Base-by-base conservation (phyloP, 140 eudicot genomes). In the Cichorium intybus region DNA sequence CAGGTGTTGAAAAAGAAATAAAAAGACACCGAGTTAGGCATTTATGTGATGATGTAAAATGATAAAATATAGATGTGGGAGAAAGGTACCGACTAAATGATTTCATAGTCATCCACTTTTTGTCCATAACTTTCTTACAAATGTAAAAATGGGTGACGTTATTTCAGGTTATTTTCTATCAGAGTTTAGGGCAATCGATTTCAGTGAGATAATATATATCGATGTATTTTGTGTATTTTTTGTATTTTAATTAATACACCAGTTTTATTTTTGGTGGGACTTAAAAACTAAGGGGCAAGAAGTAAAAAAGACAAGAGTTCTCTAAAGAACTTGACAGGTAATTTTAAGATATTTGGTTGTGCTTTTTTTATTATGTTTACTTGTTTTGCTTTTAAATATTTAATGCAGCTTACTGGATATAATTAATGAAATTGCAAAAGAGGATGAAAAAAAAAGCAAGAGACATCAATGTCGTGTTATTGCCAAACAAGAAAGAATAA, bases 371-470 rank as follows among this genome's bases (percentile, higher is more conserved):
- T n/a, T n/a, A n/a, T n/a, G n/a, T n/a, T n/a, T n/a, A n/a, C n/a
- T n/a, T n/a, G n/a, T n/a, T n/a, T n/a, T n/a, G n/a, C n/a, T n/a
- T n/a, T n/a, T n/a, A n/a, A n/a, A n/a, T n/a, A n/a, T n/a, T n/a
- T n/a, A n/a, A n/a, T n/a, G n/a, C n/a, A 87, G 95, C 77, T 69
- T 87, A 57, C 79, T 82, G 12, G 84, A 87, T 62, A 81, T 87
- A 57, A 61, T 87, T 26, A 63, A 87, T 54, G 88, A n/a, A n/a
- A n/a, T n/a, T n/a, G n/a, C n/a, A n/a, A n/a, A n/a, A n/a, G n/a
- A n/a, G n/a, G n/a, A n/a, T 49, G 88, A 81, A 74, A 84, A 45
- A n/a, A 87, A 84, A 56, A 61, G 82, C 6, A 87, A 68, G 34
- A 83, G 79, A 55, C 95, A 74, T 70, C 45, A 75, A 4, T 86